Conservation (phyloP, 2,329 filamentous ascomycete genomes). For the Ilyonectria sp. region DNA sequence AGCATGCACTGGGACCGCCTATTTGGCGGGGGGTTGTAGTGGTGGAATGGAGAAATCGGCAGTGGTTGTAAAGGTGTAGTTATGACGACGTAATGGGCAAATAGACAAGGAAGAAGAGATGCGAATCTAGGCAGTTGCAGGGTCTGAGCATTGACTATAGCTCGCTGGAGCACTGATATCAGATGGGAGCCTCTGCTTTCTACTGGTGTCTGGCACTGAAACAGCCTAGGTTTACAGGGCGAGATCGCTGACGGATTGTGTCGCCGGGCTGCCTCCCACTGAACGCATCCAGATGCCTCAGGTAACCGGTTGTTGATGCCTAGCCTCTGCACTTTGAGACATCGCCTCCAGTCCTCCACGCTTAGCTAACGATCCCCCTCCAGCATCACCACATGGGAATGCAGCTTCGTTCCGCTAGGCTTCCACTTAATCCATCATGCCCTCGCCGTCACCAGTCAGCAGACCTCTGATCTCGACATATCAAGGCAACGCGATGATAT, state of each 20-base stretch:
- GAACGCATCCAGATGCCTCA: slow-evolving; percentile 1
- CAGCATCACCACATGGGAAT: not conserved
- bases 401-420: not conserved
- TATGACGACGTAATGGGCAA: not conserved
- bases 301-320: slow-evolving; percentile 11
- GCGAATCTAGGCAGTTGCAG: slow-evolving; percentile 4
- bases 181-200: not conserved
- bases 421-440: not conserved
- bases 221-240: not conserved
- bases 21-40: slow-evolving; percentile 28
- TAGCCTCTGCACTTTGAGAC: slow-evolving; percentile 1
- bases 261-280: not conserved
- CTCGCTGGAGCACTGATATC: not conserved
- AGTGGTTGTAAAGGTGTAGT: not conserved
- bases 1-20: slow-evolving; percentile 59
- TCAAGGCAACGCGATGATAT: not conserved
- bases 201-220: not conserved
- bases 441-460: not conserved
- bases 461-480: not conserved
- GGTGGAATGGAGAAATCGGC: slow-evolving; percentile 16
- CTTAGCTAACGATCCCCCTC: not conserved
- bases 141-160: not conserved
- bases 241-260: not conserved
- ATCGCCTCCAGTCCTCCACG: not conserved
- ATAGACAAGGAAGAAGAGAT: not conserved